Evolutionary conservation across 108 stramenopile species (phyloP).

Genomic region (Tribonema minus): DNA sequence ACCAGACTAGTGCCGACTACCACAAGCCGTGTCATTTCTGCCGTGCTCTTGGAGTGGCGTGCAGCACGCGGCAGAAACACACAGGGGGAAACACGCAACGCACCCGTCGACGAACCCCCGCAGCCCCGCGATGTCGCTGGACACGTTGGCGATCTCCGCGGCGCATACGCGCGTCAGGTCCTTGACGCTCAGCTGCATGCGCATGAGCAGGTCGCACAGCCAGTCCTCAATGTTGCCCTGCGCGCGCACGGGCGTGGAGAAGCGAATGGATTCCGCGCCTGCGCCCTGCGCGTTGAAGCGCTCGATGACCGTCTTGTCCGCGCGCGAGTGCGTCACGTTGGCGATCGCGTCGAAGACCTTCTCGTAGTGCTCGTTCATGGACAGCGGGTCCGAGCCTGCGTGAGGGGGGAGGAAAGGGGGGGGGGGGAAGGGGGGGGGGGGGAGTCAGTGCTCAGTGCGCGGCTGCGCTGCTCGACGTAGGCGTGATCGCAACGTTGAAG

Average conservation of each 20-base stretch:
- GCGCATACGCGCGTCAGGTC: slow-evolving; percentile 67
- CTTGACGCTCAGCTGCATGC: slow-evolving; percentile 75
- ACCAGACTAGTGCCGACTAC: too few relatives aligned
- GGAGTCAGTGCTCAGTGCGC: too few relatives aligned
- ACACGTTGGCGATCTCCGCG: slow-evolving; percentile 59
- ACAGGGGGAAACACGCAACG: too few relatives aligned
- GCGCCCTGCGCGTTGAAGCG: slow-evolving; percentile 67
- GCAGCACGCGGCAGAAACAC: too few relatives aligned
- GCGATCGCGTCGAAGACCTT: slow-evolving; percentile 80
- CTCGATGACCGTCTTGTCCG: slow-evolving; percentile 75
- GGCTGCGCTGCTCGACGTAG: too few relatives aligned
- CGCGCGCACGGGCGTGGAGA: slow-evolving; percentile 68
- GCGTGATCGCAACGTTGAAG: too few relatives aligned
- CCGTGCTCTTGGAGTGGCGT: too few relatives aligned
- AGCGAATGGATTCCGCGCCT: slow-evolving; percentile 70
- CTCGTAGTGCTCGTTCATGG: slow-evolving; percentile 86
- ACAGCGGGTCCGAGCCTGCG: slow-evolving; percentile 77
- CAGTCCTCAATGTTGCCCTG: slow-evolving; percentile 86
- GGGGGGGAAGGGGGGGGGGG: too few relatives aligned
- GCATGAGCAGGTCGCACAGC: slow-evolving; percentile 70
- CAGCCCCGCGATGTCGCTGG: slow-evolving; percentile 63
- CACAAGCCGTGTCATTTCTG: too few relatives aligned
- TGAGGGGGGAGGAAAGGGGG: too few relatives aligned
- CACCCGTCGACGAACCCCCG: slow-evolving; percentile 72
- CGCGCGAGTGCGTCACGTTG: slow-evolving; percentile 77